Base-by-base conservation (phyloP, 23 red algal genomes). In the Pyropia haitanensis region DNA sequence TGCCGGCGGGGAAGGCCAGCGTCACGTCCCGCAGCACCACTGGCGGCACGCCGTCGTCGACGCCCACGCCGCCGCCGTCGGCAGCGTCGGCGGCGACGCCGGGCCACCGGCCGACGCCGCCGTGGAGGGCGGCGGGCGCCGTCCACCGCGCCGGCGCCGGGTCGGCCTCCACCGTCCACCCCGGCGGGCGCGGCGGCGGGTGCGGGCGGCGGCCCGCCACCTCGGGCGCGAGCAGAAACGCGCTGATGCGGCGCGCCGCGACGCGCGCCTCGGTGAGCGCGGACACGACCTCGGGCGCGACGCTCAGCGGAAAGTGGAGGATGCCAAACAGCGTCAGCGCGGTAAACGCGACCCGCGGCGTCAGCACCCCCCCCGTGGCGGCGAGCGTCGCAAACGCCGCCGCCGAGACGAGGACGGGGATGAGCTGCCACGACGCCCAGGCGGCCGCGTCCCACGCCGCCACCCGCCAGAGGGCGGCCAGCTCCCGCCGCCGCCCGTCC, bases 301-400 rank as follows among this genome's bases (percentile, higher is more conserved):
- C 58, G 24, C 77, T 77, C 29, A 96, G 53, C 57, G 91, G 83
- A 39, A 87, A 87, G n/a, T 83, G 70, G 18, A 96, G 31, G 50
- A 96, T 80, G 54, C 89, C 75, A 34, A 88, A 96, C 27, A 96
- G 64, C 8, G 91, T 76, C 59, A 96, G 72, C 12, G 91, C 91
- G 14, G 79, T 66, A 51, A 96, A 96, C 12, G 82, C 83, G 15
- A 81, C 51, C 0, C 61, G 63, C 28, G 78, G 74, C 27, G 74
- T 62, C 10, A 95, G 56, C 21, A 70, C 57, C 29, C 65, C 25
- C 4, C 80, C 80, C n/a, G 63, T 33, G 3, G 63, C 4, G 1
- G 76, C 89, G 60, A 86, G 80, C 13, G 64, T 51, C 22, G 72
- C 63, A 62, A 95, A 81, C 51, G 67, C 72, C 34, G 69, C 71